Evolutionary conservation across 345 rosid species (phyloP).

Genomic region (Pistacia vera): DNA sequence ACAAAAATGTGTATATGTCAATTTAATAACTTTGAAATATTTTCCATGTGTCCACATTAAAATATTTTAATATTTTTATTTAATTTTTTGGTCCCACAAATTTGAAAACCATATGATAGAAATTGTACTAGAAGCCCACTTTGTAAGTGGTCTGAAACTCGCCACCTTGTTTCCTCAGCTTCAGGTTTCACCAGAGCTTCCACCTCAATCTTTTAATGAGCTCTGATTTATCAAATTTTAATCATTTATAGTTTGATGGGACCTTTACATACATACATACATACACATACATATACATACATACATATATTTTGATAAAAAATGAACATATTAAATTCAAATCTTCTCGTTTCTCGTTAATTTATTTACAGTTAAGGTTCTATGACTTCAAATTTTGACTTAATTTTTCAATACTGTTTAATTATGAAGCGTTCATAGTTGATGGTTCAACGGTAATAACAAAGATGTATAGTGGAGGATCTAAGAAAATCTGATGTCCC

Average conservation of each 20-base stretch:
- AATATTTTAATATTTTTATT: background rate
- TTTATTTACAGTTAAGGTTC: too few relatives aligned
- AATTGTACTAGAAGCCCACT: background rate
- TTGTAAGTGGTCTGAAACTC: constrained; percentile 5
- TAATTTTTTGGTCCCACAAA: background rate
- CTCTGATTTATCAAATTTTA: background rate
- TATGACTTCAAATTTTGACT: too few relatives aligned
- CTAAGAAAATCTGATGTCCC: too few relatives aligned
- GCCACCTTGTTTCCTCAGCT: constrained; percentile 10
- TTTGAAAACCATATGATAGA: constrained; percentile 7
- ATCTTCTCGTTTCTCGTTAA: background rate
- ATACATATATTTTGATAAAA: too few relatives aligned
- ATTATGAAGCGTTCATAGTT: too few relatives aligned
- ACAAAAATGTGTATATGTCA: constrained; percentile 4
- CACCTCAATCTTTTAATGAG: constrained; percentile 8
- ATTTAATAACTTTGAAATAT: background rate
- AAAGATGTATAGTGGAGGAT: too few relatives aligned
- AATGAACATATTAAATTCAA: background rate
- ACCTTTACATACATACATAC: background rate
- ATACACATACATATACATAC: background rate
- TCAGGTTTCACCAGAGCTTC: constrained; percentile 9
- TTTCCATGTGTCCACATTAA: background rate
- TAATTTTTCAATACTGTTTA: too few relatives aligned
- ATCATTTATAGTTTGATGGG: constrained; percentile 22
- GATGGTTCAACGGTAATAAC: too few relatives aligned